Evolutionary conservation across 257 asterid genomes (phyloP), one percentile per base, ranked within the genome.

Genomic region (Nicotiana noctiflora): DNA sequence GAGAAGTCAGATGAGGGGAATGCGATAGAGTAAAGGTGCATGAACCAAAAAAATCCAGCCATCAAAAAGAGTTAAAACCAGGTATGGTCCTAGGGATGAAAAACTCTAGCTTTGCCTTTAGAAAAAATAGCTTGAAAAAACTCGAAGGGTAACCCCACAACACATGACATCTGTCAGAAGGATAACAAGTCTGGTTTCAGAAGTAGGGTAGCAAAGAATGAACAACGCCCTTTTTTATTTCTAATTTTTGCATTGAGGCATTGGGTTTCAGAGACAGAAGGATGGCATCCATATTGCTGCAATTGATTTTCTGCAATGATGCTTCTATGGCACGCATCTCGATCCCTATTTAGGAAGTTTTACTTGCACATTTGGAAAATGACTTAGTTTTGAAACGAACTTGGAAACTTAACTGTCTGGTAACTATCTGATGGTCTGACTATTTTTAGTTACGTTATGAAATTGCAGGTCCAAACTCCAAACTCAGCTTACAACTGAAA

Each of bases 121-220:
- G 37, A 79, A 80, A 81, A 81, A 66, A 70, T 82, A 57, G 44
- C 77, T 70, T 59, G 79, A 19, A 40, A 81, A 56, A 55, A 78
- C 65, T 44, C 29, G 21, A 17, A 60, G 10, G 25, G 63, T 85
- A 79, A 81, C 84, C 86, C 84, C 83, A 84, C 79, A 25, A 79
- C 90, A 87, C 90, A 87, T 87, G 90, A 85, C 83, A 56, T 83
- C 25, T 85, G 88, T 87, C 90, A 87, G 90, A 85, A 85, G 83
- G 85, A 87, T 85, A 85, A 84, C 85, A 82, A 77, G 81, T 86
- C 85, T 53, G 76, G 64, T 62, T 55, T 77, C 81, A 53, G 49
- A 79, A 61, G 75, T 52, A 61, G 76, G 80, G 84, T 74, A 68
- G 61, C 31, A 49, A 56, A 14, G 56, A 62, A 34, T 25, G 53